These are phyloP conservation scores for Westerdykella ornata DNA, from an alignment of 2,329 filamentous ascomycete genomes.

Conservation along the genomic window DNA sequence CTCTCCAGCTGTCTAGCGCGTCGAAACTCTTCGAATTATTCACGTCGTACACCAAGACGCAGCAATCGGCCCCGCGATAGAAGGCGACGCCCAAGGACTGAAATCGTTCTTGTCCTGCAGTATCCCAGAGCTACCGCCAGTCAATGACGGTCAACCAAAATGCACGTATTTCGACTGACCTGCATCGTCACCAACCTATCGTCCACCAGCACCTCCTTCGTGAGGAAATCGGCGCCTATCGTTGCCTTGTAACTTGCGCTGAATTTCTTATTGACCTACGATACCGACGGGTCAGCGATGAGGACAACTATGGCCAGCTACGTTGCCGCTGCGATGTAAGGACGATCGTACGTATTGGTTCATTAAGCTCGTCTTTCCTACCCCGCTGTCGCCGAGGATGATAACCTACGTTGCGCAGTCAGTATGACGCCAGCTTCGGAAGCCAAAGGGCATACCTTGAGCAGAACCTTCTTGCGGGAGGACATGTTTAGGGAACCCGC, in stretches of 20 bases:
- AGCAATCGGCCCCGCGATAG: constrained; percentile 96
- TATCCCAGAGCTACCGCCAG: constrained; percentile 78
- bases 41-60: constrained; percentile 94
- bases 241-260: constrained; percentile 99
- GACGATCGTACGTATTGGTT: constrained; percentile 90
- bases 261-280: constrained; percentile 99
- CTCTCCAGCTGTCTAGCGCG: constrained; percentile 94
- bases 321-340: constrained; percentile 1
- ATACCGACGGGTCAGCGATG: constrained; percentile 1
- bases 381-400: constrained; percentile 96
- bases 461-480: constrained; percentile 70
- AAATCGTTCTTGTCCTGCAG: constrained; percentile 93
- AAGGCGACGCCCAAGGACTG: constrained; percentile 96
- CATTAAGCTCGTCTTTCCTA: constrained; percentile 99
- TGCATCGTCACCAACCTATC: constrained; percentile 98
- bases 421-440: background rate
- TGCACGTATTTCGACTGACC: constrained; percentile 45
- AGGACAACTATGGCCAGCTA: background rate
- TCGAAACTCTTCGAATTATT: constrained; percentile 99
- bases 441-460: constrained; percentile 59
- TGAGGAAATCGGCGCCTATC: constrained; percentile 96
- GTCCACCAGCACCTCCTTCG: constrained; percentile 94
- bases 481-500: constrained; percentile 21
- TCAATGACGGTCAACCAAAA: constrained; percentile 12
- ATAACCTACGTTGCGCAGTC: constrained; percentile 62